Base-by-base conservation (phyloP, 441 rosid genomes). In the Macaranga tanarius region DNA sequence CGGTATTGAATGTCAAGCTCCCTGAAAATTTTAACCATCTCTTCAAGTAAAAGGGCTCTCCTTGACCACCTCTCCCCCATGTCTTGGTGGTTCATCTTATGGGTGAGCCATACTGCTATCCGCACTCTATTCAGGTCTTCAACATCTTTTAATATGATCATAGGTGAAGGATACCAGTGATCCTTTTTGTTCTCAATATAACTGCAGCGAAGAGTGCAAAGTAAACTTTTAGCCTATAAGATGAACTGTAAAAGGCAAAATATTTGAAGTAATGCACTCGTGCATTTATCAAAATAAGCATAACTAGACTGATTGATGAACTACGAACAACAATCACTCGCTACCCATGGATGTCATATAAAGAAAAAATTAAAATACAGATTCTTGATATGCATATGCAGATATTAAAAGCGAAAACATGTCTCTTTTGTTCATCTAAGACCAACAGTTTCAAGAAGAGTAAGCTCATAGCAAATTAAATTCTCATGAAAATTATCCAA, bases 1-100 rank as follows among this genome's bases (percentile, higher is more conserved):
- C 97, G 89, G 66, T 84, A 87, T 28, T 86, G 87, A 65, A 90
- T 77, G 80, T 90, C 98, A 50, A 86, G 84, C 70, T 93, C 97
- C 72, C 68, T 79, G 66, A 93, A 85, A 15, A 86, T 82, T 77
- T 80, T 90, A 20, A 84, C 76, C 72, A 93, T 73, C 77, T 93
- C 95, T 75, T 93, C 97, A 2, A 88, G 82, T 67, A 93, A 72
- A 0, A 81, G 74, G 2, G 84, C 77, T 79, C 97, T 82, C 69
- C 98, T 85, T 15, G 40, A 54, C 79, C 77, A 89, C 73, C 78
- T 87, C 80, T 86, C 97, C 19, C 70, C 83, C 61, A 89, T 85
- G 84, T 93, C 86, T 50, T 93, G 96, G 64, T 73, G 81, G 83
- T 93, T 93, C 74, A 93, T 85, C 67, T 75, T 87, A 66, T 93